Base-by-base conservation (phyloP, 139 green algal species). In the Chlorella vulgaris region DNA sequence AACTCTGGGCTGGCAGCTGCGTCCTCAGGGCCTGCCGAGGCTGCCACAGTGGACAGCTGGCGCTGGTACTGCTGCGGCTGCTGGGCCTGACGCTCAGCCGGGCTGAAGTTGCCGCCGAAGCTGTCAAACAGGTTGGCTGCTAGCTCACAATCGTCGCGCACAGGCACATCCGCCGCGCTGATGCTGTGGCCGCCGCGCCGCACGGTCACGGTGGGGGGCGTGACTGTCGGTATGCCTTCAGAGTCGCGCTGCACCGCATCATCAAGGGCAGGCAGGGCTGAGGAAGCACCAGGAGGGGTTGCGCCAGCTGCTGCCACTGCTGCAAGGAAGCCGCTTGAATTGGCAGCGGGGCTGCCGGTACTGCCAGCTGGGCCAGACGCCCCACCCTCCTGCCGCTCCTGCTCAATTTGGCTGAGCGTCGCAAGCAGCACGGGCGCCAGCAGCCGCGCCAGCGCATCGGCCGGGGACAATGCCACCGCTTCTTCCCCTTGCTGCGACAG, bases 161-260 rank as follows among this genome's bases (percentile, higher is more conserved):
- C n/a, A n/a, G n/a, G 42, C 62, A 74, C 31, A 28, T 7, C 40
- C 7, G 28, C 61, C n/a, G 63, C 19, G 42, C 39, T 24, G 65
- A 4, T 33, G 65, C 47, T 24, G 18, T 50, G 28, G 51, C 47
- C 74, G 28, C 82, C 53, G 2, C 82, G 50, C 38, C 38, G 63
- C 82, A 87, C 40, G 19, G 65, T 87, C 15, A 86, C 82, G 22
- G 74, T 83, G 66, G n/a, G n/a, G 10, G 82, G 82, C 8, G 82
- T 86, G 7, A 55, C 15, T 0, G 26, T 40, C 10, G 82, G 82
- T 1, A 86, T 39, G 33, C 82, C 82, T 7, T 76, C 43, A 4
- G 55, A 36, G 62, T 82, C 65, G 2, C 82, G 63, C 1, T 36
- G 65, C 39, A 86, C 75, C 29, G 76, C 76, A 36, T 86, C 75